These are phyloP conservation scores for Abrus pulchellus DNA, from an alignment of 306 rosid genomes.

Conservation along the genomic window DNA sequence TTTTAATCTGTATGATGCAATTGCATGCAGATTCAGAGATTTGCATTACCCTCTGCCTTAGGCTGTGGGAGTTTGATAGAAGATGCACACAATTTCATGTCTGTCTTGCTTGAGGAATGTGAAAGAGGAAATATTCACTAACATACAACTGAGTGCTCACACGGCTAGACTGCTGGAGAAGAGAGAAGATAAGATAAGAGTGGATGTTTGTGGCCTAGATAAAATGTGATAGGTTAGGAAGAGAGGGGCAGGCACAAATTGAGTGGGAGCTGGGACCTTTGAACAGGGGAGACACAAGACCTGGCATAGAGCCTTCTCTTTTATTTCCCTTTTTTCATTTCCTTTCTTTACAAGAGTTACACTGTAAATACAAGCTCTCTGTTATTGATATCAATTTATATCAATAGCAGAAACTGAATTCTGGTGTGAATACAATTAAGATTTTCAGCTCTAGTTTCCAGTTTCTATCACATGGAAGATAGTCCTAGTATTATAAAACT, in stretches of 20 bases:
- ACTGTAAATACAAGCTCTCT: neutral
- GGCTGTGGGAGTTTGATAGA: neutral
- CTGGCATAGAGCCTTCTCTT: neutral
- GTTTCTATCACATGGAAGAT: neutral
- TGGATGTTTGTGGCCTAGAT: neutral
- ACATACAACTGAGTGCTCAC: neutral
- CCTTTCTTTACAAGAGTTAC: neutral
- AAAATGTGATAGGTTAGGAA: neutral
- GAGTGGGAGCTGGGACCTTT: neutral
- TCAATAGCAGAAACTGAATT: constrained; percentile 5
- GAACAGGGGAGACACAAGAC: neutral
- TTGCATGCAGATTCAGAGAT: constrained; percentile 12
- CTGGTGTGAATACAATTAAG: neutral
- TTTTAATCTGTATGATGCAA: neutral
- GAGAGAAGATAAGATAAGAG: neutral
- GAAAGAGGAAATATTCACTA: neutral
- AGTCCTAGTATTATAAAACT: neutral
- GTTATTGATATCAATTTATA: constrained; percentile 3
- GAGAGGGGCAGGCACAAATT: neutral
- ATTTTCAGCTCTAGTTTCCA: neutral
- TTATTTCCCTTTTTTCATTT: neutral
- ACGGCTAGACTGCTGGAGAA: neutral
- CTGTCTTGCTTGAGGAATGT: neutral
- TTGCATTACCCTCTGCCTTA: constrained; percentile 1
- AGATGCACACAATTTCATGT: constrained; percentile 16